Conservation (phyloP, 371 early-diverging fungal genomes). For the Chytridiales sp. region DNA sequence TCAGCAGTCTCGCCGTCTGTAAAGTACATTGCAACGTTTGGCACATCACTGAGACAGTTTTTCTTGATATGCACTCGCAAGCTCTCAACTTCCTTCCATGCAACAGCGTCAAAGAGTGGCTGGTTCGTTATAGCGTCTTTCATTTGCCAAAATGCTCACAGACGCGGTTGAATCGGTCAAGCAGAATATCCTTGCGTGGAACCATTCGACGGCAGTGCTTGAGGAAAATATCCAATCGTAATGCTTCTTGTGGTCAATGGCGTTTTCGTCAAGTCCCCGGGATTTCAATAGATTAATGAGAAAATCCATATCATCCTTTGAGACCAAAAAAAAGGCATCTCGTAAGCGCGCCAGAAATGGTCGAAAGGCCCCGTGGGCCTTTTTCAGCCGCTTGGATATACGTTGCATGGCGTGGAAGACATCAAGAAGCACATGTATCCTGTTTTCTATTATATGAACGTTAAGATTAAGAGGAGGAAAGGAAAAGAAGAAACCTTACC, state of each 20-base stretch:
- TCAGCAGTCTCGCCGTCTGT: no score
- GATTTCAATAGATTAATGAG: neutral
- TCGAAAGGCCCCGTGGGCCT: conserved; percentile 1
- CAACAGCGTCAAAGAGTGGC: no score
- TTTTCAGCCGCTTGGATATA: neutral
- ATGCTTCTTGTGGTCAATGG: neutral
- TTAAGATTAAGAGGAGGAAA: no score
- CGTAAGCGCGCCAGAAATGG: conserved; percentile 6
- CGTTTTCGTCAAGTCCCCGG: neutral
- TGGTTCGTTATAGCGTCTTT: no score
- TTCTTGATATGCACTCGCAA: no score
- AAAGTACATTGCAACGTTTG: no score
- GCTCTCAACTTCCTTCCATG: no score
- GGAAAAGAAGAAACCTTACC: no score
- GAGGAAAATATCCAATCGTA: conserved; percentile 3
- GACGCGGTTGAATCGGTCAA: neutral
- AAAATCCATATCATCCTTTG: neutral
- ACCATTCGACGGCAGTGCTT: neutral
- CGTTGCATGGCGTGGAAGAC: conserved; percentile 3
- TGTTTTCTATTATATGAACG: no score
- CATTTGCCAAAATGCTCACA: no score
- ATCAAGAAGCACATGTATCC: no score
- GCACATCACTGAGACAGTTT: no score
- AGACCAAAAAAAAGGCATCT: conserved; percentile 5
- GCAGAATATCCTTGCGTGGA: neutral